phyloP scores from a whole-genome alignment of 2,329 filamentous ascomycete genomes.

The Sporothrix curviconia region DNA sequence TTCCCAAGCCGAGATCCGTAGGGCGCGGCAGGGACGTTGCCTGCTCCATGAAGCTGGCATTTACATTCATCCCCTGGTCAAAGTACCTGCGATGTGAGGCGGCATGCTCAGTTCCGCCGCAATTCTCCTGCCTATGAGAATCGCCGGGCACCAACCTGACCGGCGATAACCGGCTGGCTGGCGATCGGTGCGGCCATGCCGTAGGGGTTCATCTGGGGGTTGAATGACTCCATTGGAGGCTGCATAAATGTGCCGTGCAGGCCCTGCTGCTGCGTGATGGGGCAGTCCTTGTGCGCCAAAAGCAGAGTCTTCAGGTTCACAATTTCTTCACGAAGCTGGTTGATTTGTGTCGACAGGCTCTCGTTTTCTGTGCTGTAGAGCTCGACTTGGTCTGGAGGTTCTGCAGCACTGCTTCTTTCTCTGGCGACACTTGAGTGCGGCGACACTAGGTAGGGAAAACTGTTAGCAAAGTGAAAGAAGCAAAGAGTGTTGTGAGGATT shows the following conservation, averaged over 20 bases:
- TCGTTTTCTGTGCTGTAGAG: slow-evolving; percentile 91
- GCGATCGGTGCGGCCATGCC: slow-evolving; percentile 48
- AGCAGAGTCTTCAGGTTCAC: slow-evolving; percentile 90
- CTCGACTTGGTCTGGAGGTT: slow-evolving; percentile 95
- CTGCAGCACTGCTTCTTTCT: slow-evolving; percentile 96
- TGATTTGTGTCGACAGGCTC: slow-evolving; percentile 73
- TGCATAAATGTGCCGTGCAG: slow-evolving; percentile 52
- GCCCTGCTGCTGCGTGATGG: slow-evolving; percentile 81
- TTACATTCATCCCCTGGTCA: too few relatives aligned
- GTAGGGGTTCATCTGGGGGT: slow-evolving; percentile 53
- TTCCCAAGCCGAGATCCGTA: too few relatives aligned
- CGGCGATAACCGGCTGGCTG: slow-evolving; percentile 47
- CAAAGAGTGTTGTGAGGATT: not conserved
- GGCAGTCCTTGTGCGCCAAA: slow-evolving; percentile 92
- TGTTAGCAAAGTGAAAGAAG: not conserved
- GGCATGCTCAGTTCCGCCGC: too few relatives aligned
- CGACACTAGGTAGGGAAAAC: slow-evolving; percentile 57
- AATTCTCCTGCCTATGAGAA: slow-evolving; percentile 41
- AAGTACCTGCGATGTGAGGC: too few relatives aligned
- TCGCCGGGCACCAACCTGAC: slow-evolving; percentile 48
- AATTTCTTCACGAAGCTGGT: slow-evolving; percentile 81
- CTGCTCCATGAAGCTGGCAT: too few relatives aligned
- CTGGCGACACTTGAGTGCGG: slow-evolving; percentile 92
- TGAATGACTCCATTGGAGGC: slow-evolving; percentile 45
- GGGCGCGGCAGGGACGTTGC: too few relatives aligned